A percentile compares a stretch with the other conserved stretches of the same genome.
These are phyloP conservation scores for Ogataea populi-albae DNA, from an alignment of 805 yeast species.

Conservation along the genomic window DNA sequence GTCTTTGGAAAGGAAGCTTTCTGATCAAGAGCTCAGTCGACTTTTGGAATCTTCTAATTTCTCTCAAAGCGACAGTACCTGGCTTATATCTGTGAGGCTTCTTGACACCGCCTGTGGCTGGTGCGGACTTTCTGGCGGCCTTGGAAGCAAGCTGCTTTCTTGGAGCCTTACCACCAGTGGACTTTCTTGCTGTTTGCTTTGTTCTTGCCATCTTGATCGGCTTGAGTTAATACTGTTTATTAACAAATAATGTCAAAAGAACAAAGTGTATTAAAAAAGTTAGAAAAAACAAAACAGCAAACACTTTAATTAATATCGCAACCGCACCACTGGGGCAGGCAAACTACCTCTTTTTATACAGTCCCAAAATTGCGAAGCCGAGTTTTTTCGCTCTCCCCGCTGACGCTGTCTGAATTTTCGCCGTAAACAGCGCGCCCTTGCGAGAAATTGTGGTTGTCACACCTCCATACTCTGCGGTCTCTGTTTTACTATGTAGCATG, in stretches of 20 bases:
- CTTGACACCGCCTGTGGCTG: constrained; percentile 90
- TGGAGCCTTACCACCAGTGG: constrained; percentile 95
- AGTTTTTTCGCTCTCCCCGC: too few species aligned
- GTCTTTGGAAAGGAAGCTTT: constrained; percentile 96
- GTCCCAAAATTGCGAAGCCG: too few species aligned
- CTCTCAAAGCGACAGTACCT: constrained; percentile 95
- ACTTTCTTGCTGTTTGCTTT: constrained; percentile 90
- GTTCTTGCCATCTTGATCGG: constrained; percentile 88
- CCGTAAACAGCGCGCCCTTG: neutral
- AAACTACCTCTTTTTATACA: too few species aligned
- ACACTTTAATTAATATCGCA: too few species aligned
- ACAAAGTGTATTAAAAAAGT: too few species aligned
- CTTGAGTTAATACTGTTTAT: too few species aligned
- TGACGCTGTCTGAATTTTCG: too few species aligned
- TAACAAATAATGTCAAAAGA: too few species aligned
- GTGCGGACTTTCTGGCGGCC: constrained; percentile 92
- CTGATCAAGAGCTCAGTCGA: constrained; percentile 92
- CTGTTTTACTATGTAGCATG: constrained; percentile 4
- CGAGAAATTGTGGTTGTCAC: neutral
- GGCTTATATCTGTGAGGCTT: constrained; percentile 96
- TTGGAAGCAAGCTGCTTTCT: constrained; percentile 90
- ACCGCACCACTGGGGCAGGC: too few species aligned
- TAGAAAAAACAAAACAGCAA: too few species aligned
- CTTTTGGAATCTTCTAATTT: constrained; percentile 96
- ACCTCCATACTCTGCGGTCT: neutral